Evolutionary conservation across 352 stramenopile species (phyloP).

Genomic region (Elongisporangium prolatum): DNA sequence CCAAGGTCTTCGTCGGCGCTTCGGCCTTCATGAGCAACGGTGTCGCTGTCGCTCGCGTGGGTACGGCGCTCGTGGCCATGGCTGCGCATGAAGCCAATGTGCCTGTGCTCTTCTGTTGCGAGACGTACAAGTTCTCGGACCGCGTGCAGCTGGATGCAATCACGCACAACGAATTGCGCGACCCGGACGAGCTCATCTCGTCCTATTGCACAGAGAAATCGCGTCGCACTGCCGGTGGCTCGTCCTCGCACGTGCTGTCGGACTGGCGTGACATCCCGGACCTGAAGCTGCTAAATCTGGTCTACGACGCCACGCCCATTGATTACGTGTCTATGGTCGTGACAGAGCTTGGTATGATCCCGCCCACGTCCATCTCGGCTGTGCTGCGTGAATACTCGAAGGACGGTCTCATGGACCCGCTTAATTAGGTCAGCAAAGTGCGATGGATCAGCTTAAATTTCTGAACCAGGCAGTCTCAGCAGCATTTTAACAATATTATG

Average conservation of each 20-base stretch:
- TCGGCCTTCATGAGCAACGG: slow-evolving; percentile 96
- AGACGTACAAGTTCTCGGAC: slow-evolving; percentile 98
- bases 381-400: slow-evolving; percentile 93
- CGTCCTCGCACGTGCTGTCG: slow-evolving; percentile 61
- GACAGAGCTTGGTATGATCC: slow-evolving; percentile 97
- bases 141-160: slow-evolving; percentile 97
- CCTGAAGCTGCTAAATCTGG: slow-evolving; percentile 84
- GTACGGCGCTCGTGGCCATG: slow-evolving; percentile 92
- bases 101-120: slow-evolving; percentile 96
- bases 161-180: slow-evolving; percentile 96
- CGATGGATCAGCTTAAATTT: neutral
- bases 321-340: slow-evolving; percentile 97
- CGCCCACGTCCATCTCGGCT: slow-evolving; percentile 95
- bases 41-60: slow-evolving; percentile 86
- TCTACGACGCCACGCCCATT: slow-evolving; percentile 96
- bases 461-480: too few species aligned
- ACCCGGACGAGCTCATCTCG: slow-evolving; percentile 87
- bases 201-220: slow-evolving; percentile 54
- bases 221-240: slow-evolving; percentile 8
- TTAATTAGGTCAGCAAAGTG: slow-evolving; percentile 11
- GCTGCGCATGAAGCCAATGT: slow-evolving; percentile 89
- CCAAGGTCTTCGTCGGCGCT: slow-evolving; percentile 94
- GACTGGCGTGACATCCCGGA: slow-evolving; percentile 73
- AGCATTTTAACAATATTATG: too few species aligned
- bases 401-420: slow-evolving; percentile 47